Evolutionary conservation across 1,139 yeast genomes (phyloP), one percentile per base, ranked within the genome.

Genomic region (Eremothecium cymbalariae): DNA sequence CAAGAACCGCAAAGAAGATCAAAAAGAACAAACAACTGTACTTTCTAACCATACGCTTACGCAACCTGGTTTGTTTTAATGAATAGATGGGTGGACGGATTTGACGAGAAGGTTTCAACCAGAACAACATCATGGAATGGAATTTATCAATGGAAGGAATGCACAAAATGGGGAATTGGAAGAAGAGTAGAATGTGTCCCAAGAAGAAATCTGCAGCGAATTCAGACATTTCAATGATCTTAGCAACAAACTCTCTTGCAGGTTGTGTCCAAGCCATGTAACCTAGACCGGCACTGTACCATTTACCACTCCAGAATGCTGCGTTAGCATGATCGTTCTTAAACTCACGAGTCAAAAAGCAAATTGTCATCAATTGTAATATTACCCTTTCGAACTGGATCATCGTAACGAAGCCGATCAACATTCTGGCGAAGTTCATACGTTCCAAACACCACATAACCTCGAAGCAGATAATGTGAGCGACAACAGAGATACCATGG

Each of bases 261-360:
- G 99, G 98, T 68, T 90, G 98, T 24, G 97, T 82, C 70, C 84
- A 74, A 14, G 97, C 95, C 77, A 83, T 79, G 77, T 83, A 80
- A 44, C 98, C 98, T 67, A 90, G 68, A 57, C 95, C 94, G 45
- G 85, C 70, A 44, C 94, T 88, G 64, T 88, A 85, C 99, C 99
- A 90, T 65, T 88, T 88, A 72, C 99, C 99, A 43, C 95, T 82
- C 99, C 99, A 90, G 90, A 94, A 90, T 18, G 98, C 97, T 52
- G 94, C 80, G 67, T 90, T 90, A 28, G 98, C 73, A 60, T 82
- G 88, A 64, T 93, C 98, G 54, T 85, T 88, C 77, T 88, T 90
- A 70, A 86, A 88, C 67, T 90, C 99, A 70, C 99, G 80, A 35
- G 98, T 88, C 60, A 90, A 72, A 65, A 78, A 67, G 48, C 74